These are phyloP conservation scores for Candida easanensis DNA, from an alignment of 805 yeast species.

Conservation along the genomic window DNA sequence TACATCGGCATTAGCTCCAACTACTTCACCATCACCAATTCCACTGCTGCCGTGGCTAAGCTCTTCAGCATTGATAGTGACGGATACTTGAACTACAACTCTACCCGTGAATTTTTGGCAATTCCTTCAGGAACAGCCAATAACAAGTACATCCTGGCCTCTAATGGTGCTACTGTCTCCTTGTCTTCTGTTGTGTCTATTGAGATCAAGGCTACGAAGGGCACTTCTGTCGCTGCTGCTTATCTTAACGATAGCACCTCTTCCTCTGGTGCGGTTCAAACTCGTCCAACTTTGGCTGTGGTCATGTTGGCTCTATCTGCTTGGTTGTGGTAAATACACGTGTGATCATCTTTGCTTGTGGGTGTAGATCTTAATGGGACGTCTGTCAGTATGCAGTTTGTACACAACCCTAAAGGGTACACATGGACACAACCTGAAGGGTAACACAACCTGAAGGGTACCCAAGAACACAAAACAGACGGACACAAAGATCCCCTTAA, in stretches of 20 bases:
- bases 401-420: too few relatives aligned
- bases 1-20: conserved; percentile 9
- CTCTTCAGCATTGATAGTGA: conserved; percentile 10
- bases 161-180: conserved; percentile 9
- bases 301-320: too few relatives aligned
- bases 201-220: conserved; percentile 4
- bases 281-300: too few relatives aligned
- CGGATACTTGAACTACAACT: conserved; percentile 11
- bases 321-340: too few relatives aligned
- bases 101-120: conserved; percentile 10
- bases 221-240: neutral
- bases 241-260: neutral
- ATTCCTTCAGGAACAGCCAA: conserved; percentile 12
- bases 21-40: conserved; percentile 10
- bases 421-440: too few relatives aligned
- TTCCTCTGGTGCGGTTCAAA: neutral
- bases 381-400: too few relatives aligned
- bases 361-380: too few relatives aligned
- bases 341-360: too few relatives aligned
- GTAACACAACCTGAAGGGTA: too few relatives aligned
- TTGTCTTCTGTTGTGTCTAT: conserved; percentile 3
- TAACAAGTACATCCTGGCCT: conserved; percentile 12
- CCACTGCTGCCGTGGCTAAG: conserved; percentile 5
- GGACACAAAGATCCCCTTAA: too few relatives aligned
- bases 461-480: too few relatives aligned